These are phyloP conservation scores for Paraleonurus japonicus DNA, from an alignment of 257 asterid genomes.

Conservation along the genomic window DNA sequence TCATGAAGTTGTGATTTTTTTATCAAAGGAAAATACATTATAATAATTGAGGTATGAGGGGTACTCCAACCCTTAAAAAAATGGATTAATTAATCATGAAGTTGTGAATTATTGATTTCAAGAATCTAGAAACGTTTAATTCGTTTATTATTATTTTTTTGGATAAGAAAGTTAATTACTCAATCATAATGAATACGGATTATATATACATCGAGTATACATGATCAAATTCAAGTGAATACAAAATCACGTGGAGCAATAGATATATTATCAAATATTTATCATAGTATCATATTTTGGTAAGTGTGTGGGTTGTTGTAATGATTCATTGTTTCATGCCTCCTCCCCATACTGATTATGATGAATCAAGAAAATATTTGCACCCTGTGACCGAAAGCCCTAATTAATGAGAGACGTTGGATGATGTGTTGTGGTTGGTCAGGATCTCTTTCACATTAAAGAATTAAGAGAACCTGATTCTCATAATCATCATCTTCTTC, in stretches of 20 bases:
- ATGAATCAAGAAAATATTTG: slow-evolving; percentile 13
- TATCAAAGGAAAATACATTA: too few relatives aligned
- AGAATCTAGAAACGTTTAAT: not conserved
- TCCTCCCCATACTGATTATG: slow-evolving; percentile 22
- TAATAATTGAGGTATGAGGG: too few relatives aligned
- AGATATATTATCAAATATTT: not conserved
- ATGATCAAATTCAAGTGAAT: not conserved
- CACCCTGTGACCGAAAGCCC: slow-evolving; percentile 16
- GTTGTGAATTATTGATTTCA: not conserved
- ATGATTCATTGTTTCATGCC: slow-evolving; percentile 32
- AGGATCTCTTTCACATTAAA: not conserved
- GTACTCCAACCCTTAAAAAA: too few relatives aligned
- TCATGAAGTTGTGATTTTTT: too few relatives aligned
- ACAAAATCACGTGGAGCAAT: slow-evolving; percentile 14
- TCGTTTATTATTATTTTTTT: not conserved
- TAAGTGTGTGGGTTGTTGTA: slow-evolving; percentile 21
- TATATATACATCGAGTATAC: not conserved
- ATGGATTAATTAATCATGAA: too few relatives aligned
- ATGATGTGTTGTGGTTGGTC: slow-evolving; percentile 15
- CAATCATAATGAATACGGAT: not conserved
- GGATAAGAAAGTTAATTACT: not conserved
- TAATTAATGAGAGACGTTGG: slow-evolving; percentile 31
- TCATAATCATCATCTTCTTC: slow-evolving; percentile 6
- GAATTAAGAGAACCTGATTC: slow-evolving; percentile 36
- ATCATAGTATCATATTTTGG: not conserved